Evolutionary conservation across 805 yeast species (phyloP), one percentile per base, ranked within the genome.

Genomic region (Saturnispora halmiae): DNA sequence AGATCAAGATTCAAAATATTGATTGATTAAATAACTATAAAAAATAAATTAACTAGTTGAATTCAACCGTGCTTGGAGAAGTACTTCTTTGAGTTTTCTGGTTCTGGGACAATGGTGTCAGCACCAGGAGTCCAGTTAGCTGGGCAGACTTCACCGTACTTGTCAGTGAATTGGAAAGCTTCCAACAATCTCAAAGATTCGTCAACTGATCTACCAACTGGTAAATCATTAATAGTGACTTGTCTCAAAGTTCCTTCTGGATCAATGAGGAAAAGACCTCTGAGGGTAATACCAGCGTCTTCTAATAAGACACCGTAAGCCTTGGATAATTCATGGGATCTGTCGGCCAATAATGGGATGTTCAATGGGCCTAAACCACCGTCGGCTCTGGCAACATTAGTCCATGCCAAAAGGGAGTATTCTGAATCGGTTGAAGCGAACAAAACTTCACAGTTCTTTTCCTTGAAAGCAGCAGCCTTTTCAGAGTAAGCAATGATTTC

Each of bases 121-220:
- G 84, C 65, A 72, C 98, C 98, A 66, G 84, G 81, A 44, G 80
- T 77, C 98, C 98, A 90, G 94, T 90, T 92, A 65, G 97, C 96
- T 60, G 98, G 98, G 74, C 96, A 88, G 54, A 90, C 98, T 73
- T 94, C 96, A 72, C 98, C 98, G 79, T 92, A 74, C 75, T 85
- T 83, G 69, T 88, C 97, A 59, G 95, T 84, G 88, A 94, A 92
- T 75, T 90, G 95, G 95, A 92, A 92, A 56, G 96, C 99, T 66
- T 92, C 97, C 50, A 92, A 77, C 63, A 92, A 78, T 81, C 99
- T 88, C 63, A 86, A 75, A 53, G 96, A 82, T 78, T 92, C 99
- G 53, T 88, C 96, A 54, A 92, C 98, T 61, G 84, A 82, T 77
- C 98, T 87, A 67, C 98, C 98, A 55, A 92, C 99, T 66, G 98